Evolutionary conservation across 1,284 basidiomycete genomes (phyloP), one percentile per base, ranked within the genome.

Genomic region (Ustilago loliicola): DNA sequence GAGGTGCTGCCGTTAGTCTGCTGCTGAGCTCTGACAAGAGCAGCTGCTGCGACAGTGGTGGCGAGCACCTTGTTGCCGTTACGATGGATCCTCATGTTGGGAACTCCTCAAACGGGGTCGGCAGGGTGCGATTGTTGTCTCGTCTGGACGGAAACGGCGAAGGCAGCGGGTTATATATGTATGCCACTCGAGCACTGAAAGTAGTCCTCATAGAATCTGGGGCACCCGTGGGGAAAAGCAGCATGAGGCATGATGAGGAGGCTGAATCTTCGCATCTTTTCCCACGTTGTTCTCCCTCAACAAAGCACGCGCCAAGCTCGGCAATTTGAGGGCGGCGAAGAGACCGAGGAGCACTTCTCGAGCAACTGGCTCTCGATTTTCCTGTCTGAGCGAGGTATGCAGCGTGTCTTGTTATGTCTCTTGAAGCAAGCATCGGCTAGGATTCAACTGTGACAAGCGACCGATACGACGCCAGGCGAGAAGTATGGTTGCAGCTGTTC

Each of bases 151-250:
- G 50, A 32, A 15, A 17, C 9, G n/a, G 25, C 13, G 5, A 30
- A 7, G 19, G 9, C 15, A 48, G 21, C 2, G 2, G 11, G 19
- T 52, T 52, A 52, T 52, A 52, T 52, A 32, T 30, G 29, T 19
- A 25, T 4, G 3, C 36, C 13, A 3, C 50, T 52, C 25, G 7
- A 21, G 21, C 45, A 21, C 45, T 47, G n/a, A 47, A 23, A 23
- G 15, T 4, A 5, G 19, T n/a, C 21, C 23, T 10, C 19, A n/a
- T 47, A 8, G n/a, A 51, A 88, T 83, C 36, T 70, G 19, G 25
- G 96, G 89, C 59, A 90, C 40, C 29, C 56, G 32, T 45, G 55
- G 55, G 52, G 55, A 15, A 19, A 52, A 29, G 29, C 27, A 30
- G 55, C 55, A 45, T 57, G 27, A 57, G 42, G 52, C 52, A n/a